Conservation (phyloP, 2,329 filamentous ascomycete species). For the Exophiala calicioides region DNA sequence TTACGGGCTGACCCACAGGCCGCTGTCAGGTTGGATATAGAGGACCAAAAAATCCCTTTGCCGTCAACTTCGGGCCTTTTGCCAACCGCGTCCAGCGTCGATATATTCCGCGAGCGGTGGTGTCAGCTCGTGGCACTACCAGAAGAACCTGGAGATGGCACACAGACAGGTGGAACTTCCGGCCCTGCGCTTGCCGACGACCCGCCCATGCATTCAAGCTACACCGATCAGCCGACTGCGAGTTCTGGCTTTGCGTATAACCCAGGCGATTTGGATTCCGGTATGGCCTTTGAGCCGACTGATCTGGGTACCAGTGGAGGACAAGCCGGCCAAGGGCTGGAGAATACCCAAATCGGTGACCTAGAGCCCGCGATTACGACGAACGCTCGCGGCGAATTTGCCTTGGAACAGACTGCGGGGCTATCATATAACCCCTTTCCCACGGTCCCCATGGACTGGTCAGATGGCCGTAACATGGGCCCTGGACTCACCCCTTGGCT, state of each 20-base stretch:
- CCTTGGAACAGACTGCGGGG: neutral
- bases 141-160: neutral
- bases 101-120: conserved; percentile 36
- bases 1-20: conserved; percentile 34
- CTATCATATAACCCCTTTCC: conserved; percentile 16
- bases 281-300: neutral
- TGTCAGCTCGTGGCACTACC: conserved; percentile 32
- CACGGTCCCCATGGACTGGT: conserved; percentile 9
- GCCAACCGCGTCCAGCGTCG: conserved; percentile 22
- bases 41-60: conserved; percentile 11
- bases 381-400: neutral
- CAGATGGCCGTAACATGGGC: conserved; percentile 12
- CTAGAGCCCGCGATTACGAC: neutral
- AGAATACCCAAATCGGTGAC: conserved; percentile 1
- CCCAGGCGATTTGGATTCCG: neutral
- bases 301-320: neutral
- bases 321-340: neutral
- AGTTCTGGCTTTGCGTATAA: neutral
- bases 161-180: neutral
- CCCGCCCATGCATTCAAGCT: neutral
- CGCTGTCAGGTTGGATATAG: conserved; percentile 16
- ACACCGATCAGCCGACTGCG: neutral
- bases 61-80: conserved; percentile 37
- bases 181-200: neutral
- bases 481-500: conserved; percentile 31